These are phyloP conservation scores for Aspergillus luchuensis DNA, from an alignment of 2,329 filamentous ascomycete genomes.

Conservation along the genomic window DNA sequence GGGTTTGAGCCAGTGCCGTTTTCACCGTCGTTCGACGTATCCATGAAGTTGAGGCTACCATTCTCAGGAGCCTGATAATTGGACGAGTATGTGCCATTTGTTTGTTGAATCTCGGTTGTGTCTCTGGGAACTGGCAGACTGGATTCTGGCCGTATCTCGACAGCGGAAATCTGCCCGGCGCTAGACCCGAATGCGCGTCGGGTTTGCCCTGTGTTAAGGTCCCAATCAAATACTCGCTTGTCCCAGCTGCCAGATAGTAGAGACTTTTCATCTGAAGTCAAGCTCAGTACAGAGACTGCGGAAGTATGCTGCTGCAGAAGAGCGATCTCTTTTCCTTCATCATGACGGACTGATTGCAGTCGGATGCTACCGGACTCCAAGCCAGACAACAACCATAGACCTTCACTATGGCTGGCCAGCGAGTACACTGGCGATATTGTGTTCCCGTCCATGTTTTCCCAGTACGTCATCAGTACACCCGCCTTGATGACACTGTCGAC, in stretches of 20 bases:
- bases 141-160: conserved; percentile 80
- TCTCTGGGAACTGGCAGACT: conserved; percentile 74
- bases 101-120: conserved; percentile 53
- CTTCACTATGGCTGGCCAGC: conserved; percentile 84
- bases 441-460: conserved; percentile 89
- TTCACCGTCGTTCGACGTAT: conserved; percentile 39
- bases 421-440: conserved; percentile 89
- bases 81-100: conserved; percentile 72
- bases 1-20: conserved; percentile 55
- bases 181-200: conserved; percentile 75
- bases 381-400: conserved; percentile 87
- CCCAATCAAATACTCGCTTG: conserved; percentile 92
- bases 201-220: conserved; percentile 80
- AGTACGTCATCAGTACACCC: conserved; percentile 91
- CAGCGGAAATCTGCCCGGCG: conserved; percentile 80
- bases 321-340: conserved; percentile 87
- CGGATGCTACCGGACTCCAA: conserved; percentile 91
- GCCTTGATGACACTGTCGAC: conserved; percentile 97
- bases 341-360: conserved; percentile 86
- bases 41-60: conserved; percentile 55
- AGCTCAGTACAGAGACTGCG: conserved; percentile 81
- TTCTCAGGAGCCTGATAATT: conserved; percentile 67
- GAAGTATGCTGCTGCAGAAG: conserved; percentile 82
- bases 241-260: conserved; percentile 96
- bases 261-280: conserved; percentile 82